Percentiles rank a stretch among this genome's conserved stretches.
phyloP scores from a whole-genome alignment of 768 basidiomycete genomes.

The Lepiota brunneoincarnata region DNA sequence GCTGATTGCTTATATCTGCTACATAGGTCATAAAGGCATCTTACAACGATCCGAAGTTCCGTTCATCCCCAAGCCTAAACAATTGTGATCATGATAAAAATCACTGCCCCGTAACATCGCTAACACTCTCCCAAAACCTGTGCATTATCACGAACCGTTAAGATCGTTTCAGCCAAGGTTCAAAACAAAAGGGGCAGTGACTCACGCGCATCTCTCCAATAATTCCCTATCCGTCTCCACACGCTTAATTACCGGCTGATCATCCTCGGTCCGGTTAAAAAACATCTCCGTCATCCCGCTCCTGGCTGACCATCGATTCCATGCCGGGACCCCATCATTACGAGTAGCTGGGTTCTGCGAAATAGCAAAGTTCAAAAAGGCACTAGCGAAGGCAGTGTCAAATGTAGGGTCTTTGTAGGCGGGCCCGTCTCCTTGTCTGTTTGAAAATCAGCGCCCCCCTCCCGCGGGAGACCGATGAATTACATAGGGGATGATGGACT shows the following conservation, averaged over 20 bases:
- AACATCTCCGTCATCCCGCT: constrained; percentile 34
- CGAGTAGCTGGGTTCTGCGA: constrained; percentile 27
- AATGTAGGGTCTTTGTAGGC: constrained; percentile 32
- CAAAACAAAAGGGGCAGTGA: background rate
- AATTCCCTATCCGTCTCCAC: constrained; percentile 27
- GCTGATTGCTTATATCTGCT: too few relatives aligned
- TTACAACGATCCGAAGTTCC: background rate
- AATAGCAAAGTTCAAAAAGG: constrained; percentile 34
- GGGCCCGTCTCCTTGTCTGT: constrained; percentile 17
- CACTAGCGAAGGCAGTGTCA: constrained; percentile 29
- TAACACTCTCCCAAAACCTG: constrained; percentile 30
- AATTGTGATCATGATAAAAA: background rate
- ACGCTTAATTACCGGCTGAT: constrained; percentile 26
- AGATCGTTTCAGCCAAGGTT: background rate
- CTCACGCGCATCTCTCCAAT: constrained; percentile 35
- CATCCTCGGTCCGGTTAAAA: constrained; percentile 35
- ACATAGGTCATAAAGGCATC: too few relatives aligned
- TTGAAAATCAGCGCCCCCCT: background rate
- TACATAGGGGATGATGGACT: constrained; percentile 13
- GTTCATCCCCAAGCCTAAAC: background rate
- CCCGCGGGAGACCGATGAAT: too few relatives aligned
- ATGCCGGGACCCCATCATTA: constrained; percentile 33
- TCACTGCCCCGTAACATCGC: constrained; percentile 23
- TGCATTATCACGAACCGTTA: background rate
- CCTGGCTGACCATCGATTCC: constrained; percentile 22